Percentiles rank a stretch among this genome's conserved stretches.
These are phyloP conservation scores for Penicillium sp. DNA, from an alignment of 2,329 filamentous ascomycete species.

Conservation along the genomic window DNA sequence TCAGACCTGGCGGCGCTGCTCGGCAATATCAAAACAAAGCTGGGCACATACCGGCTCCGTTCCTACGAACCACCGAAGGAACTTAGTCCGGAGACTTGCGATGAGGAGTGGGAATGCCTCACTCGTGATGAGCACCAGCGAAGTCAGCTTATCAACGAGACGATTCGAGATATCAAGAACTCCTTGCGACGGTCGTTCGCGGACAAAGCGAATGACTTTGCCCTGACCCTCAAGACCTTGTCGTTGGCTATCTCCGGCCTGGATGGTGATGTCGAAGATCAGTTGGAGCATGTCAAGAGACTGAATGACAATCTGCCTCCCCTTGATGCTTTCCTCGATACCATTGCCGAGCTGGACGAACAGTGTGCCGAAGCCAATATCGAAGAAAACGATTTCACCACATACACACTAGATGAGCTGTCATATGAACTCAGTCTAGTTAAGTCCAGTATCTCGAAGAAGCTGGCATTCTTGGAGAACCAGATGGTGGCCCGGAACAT, in stretches of 20 bases:
- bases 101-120: constrained; percentile 75
- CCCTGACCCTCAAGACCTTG: constrained; percentile 88
- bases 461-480: constrained; percentile 93
- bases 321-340: constrained; percentile 84
- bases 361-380: constrained; percentile 97
- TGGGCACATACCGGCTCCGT: constrained; percentile 87
- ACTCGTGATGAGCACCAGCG: constrained; percentile 81
- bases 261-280: constrained; percentile 94
- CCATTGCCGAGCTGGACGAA: constrained; percentile 79
- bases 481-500: constrained; percentile 97
- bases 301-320: constrained; percentile 82
- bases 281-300: constrained; percentile 79
- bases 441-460: constrained; percentile 89
- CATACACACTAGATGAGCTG: constrained; percentile 95
- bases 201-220: constrained; percentile 98
- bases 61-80: constrained; percentile 88
- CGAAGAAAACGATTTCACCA: constrained; percentile 99
- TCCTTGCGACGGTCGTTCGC: constrained; percentile 87
- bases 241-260: constrained; percentile 94
- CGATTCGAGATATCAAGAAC: constrained; percentile 98
- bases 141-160: constrained; percentile 95
- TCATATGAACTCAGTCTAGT: constrained; percentile 90
- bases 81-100: constrained; percentile 75
- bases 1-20: constrained; percentile 88
- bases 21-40: constrained; percentile 98